These are phyloP conservation scores for Sapria himalayana DNA, from an alignment of 345 rosid species.

Conservation along the genomic window DNA sequence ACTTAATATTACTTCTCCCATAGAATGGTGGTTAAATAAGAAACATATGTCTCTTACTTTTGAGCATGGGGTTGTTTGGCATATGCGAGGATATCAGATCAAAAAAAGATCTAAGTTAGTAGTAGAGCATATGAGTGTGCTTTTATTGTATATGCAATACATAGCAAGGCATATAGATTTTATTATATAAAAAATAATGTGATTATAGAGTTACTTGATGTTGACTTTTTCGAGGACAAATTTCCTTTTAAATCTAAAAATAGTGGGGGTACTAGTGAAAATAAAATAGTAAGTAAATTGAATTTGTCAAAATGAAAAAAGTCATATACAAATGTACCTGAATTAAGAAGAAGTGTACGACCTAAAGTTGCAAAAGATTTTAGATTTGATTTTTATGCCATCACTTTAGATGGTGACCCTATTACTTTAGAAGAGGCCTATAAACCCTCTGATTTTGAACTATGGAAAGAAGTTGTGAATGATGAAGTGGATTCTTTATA, in stretches of 20 bases:
- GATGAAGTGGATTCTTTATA: no score
- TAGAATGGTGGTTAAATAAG: not conserved
- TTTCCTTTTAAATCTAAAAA: not conserved
- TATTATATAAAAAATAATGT: not conserved
- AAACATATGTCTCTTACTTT: not conserved
- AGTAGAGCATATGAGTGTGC: not conserved
- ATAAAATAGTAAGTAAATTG: no score
- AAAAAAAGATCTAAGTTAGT: not conserved
- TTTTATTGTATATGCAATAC: not conserved
- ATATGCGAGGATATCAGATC: not conserved
- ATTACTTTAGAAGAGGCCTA: no score
- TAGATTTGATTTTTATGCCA: no score
- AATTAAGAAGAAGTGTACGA: no score
- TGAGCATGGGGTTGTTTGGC: constrained; percentile 2
- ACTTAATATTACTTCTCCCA: not conserved
- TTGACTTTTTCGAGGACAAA: not conserved
- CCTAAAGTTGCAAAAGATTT: no score
- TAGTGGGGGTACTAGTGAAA: constrained; percentile 1
- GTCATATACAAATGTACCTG: no score
- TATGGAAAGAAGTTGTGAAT: no score
- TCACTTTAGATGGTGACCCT: no score
- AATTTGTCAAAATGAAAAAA: no score
- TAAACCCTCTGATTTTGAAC: no score
- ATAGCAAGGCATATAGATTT: constrained; percentile 4
- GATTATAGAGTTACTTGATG: not conserved